Base-by-base conservation (phyloP, 2,329 filamentous ascomycete species). In the Colletotrichum sp. region DNA sequence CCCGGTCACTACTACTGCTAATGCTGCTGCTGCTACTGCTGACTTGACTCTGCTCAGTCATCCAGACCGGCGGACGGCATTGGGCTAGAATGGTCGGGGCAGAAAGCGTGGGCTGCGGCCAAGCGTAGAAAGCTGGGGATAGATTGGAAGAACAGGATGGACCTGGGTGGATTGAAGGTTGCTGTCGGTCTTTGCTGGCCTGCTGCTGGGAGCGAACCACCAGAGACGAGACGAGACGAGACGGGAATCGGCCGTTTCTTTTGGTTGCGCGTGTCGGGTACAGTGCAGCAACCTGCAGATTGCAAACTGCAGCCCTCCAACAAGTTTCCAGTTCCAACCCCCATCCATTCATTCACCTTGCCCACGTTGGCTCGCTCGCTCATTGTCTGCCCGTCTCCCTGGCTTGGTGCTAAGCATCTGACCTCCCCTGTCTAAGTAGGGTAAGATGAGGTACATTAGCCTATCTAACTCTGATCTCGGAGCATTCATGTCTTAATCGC, bases 51-150 rank as follows among this genome's bases (percentile, higher is more conserved):
- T 68, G 63, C 69, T 75, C 66, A 72, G 63, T 68, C 69, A 68
- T 75, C 19, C 44, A 49, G 44, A 49, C 44, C n/a, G 44, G 44
- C 44, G 19, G n/a, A 9, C 36, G 72, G 63, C 64, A 76, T 76
- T 76, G 64, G 74, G 74, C 73, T 68, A 73, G 74, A 69, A 73
- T 49, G 59, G 59, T 16, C 44, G 29, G 67, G 72, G 32, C 64
- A 62, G 55, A 22, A 25, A 61, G 27, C 25, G 63, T n/a, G 30
- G 44, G 25, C 44, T 36, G 65, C 44, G 68, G 39, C 49, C 39
- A 65, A 30, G 68, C 34, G 69, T 65, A 57, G 32, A 64, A 64
- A 69, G 55, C 63, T 76, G 70, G 69, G 73, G 57, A 70, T 70
- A 62, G 57, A 62, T 70, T 69, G 34, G 39, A 72, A 65, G 62